Evolutionary conservation across 805 yeast genomes (phyloP).

Genomic region (Cephaloascus fragrans): DNA sequence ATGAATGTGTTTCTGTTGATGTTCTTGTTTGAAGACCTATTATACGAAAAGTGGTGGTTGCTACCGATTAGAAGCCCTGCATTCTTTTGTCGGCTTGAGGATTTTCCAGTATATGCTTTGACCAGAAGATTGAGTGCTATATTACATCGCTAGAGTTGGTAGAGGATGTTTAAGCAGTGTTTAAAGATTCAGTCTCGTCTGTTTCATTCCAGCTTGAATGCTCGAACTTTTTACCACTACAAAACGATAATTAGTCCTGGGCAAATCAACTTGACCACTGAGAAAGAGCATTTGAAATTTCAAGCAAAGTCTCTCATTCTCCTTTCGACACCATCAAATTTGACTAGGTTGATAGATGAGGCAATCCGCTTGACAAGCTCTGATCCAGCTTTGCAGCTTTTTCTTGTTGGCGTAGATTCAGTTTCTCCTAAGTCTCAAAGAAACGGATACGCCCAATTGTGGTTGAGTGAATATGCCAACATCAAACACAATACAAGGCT

Average conservation of each 20-base stretch:
- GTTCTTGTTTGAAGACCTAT: too few species aligned
- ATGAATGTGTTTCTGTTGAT: too few species aligned
- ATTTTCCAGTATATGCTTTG: too few species aligned
- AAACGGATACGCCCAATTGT: slow-evolving; percentile 27
- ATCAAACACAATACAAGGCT: slow-evolving; percentile 11
- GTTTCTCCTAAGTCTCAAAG: slow-evolving; percentile 19
- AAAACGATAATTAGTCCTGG: neutral
- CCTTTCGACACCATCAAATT: slow-evolving; percentile 24
- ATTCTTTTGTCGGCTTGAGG: too few species aligned
- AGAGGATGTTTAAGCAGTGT: too few species aligned
- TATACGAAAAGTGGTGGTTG: too few species aligned
- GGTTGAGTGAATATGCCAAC: slow-evolving; percentile 19
- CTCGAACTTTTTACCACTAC: neutral
- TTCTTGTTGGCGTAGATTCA: slow-evolving; percentile 31
- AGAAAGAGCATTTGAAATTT: too few species aligned
- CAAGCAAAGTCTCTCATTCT: slow-evolving; percentile 20
- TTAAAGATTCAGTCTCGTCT: too few species aligned
- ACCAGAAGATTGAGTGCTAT: too few species aligned
- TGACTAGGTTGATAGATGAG: slow-evolving; percentile 19
- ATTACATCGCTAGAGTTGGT: too few species aligned
- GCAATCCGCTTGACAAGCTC: slow-evolving; percentile 16
- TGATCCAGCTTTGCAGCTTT: slow-evolving; percentile 17
- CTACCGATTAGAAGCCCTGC: too few species aligned
- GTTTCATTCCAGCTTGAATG: too few species aligned
- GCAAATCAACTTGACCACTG: neutral